These are phyloP conservation scores for Gaultheria prostrata DNA, from an alignment of 148 eudicot species.

Conservation along the genomic window DNA sequence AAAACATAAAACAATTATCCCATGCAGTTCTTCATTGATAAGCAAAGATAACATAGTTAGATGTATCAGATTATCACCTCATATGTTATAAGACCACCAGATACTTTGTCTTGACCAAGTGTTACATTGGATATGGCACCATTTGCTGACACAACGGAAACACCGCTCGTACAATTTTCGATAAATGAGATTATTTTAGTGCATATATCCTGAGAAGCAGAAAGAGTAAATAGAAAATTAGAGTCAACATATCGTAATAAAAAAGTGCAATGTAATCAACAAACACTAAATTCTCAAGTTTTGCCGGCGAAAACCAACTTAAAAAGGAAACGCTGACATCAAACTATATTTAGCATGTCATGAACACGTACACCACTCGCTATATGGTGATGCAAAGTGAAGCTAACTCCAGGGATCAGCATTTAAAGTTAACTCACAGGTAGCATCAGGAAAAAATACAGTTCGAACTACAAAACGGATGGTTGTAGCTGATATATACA, in stretches of 20 bases:
- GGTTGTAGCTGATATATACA: not conserved
- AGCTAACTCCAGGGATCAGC: not conserved
- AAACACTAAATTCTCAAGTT: no score
- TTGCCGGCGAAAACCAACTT: not conserved
- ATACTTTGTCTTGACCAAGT: constrained; percentile 22
- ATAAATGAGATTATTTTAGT: constrained; percentile 24
- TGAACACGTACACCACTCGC: not conserved
- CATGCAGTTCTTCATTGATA: not conserved
- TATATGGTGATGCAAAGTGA: not conserved
- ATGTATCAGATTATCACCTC: constrained; percentile 18
- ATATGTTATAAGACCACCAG: constrained; percentile 31
- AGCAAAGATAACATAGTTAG: not conserved
- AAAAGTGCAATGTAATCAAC: not conserved
- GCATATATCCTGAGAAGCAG: constrained; percentile 22
- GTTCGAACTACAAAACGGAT: not conserved
- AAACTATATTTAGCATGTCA: not conserved
- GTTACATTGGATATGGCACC: constrained; percentile 30
- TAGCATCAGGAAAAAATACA: not conserved
- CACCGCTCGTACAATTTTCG: constrained; percentile 5
- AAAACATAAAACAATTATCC: not conserved
- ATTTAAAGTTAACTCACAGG: not conserved
- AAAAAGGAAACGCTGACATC: not conserved
- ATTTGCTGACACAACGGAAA: constrained; percentile 27
- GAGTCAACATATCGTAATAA: not conserved
- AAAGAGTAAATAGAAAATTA: not conserved